phyloP scores from a whole-genome alignment of 345 rosid genomes.

The Ailanthus altissimus region DNA sequence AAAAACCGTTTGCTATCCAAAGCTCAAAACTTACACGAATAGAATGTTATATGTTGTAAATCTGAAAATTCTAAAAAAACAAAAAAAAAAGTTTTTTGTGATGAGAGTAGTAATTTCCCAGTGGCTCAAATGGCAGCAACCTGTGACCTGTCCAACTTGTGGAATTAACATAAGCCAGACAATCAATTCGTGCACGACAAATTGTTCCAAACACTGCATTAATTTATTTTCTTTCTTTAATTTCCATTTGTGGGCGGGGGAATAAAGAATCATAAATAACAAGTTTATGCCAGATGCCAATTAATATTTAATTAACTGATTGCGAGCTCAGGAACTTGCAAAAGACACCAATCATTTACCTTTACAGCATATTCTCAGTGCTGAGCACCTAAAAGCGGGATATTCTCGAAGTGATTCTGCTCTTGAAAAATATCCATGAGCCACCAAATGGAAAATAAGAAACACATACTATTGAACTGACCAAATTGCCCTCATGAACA shows the following conservation, averaged over 20 bases:
- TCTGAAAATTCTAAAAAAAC: too few species aligned
- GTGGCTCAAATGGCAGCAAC: too few species aligned
- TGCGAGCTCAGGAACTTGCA: neutral
- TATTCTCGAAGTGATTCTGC: conserved; percentile 37
- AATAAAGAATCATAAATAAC: neutral
- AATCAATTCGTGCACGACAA: conserved; percentile 3
- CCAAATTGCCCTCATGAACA: conserved; percentile 17
- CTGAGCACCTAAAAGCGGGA: conserved; percentile 29
- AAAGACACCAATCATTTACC: conserved; percentile 10
- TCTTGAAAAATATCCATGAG: conserved; percentile 7
- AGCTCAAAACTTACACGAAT: too few species aligned
- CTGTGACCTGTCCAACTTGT: neutral
- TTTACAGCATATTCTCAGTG: conserved; percentile 41
- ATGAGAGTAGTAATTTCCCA: too few species aligned
- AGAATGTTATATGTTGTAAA: too few species aligned
- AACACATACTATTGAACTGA: neutral
- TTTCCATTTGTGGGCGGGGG: neutral
- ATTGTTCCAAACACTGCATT: neutral
- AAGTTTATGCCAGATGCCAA: neutral
- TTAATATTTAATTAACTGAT: neutral
- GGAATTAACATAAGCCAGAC: neutral
- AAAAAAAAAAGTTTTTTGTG: too few species aligned
- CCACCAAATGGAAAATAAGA: neutral
- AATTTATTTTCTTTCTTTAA: neutral
- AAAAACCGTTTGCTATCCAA: too few species aligned